Base-by-base conservation (phyloP, 106 monocot genomes). In the Platanthera zijinensis region DNA sequence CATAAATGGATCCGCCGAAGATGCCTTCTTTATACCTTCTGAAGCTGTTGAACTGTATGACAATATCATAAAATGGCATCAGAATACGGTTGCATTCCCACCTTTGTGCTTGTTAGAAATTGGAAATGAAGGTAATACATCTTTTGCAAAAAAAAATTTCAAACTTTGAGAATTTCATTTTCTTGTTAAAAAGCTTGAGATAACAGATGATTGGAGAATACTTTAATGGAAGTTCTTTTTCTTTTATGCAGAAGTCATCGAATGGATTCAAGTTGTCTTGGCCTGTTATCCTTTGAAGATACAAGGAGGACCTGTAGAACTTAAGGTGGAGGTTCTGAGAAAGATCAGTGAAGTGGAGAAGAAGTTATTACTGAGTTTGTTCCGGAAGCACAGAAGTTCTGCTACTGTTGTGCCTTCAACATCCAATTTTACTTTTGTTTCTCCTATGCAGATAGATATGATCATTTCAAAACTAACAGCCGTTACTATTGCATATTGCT, bases 401-500 rank as follows among this genome's bases (percentile, higher is more conserved):
- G 61, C 51, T 74, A 57, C 18, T 61, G 19, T 67, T 78, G 48
- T 48, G 70, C 49, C 28, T 62, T 52, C 66, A 9, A 61, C 69
- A 32, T 74, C 77, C 6, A 71, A 22, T 53, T 52, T 21, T 0
- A 54, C 3, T 12, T 69, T 50, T 71, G 50, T 46, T 78, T 78
- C 78, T 48, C 77, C 86, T 47, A 74, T 73, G 48, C 72, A 57
- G 48, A 63, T 59, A 74, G 86, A 91, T 73, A 72, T 89, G 70
- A 79, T 81, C 45, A 77, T 84, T 52, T 76, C 83, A 66, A 97
- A 89, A 74, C 59, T 97, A 79, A 88, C 80, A 64, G 91, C 85
- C 52, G 84, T 94, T 74, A 77, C 84, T 80, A 84, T 88, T 80
- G 94, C 89, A 17, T 94, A 97, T 85, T 97, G 97, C 75, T 91